Percentiles rank a stretch among this genome's conserved stretches.
These are phyloP conservation scores for Discostella pseudostelligera DNA, from an alignment of 108 stramenopile genomes.

Conservation along the genomic window DNA sequence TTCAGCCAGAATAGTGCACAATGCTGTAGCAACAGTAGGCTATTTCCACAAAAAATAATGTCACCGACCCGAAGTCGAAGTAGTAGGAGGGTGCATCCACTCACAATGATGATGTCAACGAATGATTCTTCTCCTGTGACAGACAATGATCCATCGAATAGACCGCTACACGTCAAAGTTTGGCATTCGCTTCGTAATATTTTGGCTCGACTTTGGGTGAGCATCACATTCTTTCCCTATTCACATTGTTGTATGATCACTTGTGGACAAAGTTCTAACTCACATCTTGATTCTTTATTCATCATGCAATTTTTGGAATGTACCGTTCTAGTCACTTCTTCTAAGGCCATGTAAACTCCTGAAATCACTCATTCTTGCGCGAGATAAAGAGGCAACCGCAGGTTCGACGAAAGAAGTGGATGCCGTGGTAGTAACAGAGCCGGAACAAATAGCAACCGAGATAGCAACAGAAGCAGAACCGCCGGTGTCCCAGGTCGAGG, in stretches of 20 bases:
- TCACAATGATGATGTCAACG: background rate
- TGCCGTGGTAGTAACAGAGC: constrained; percentile 13
- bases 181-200: constrained; percentile 22
- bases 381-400: background rate
- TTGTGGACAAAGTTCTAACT: no score
- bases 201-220: constrained; percentile 21
- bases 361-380: constrained; percentile 2
- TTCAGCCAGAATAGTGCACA: no score
- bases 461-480: background rate
- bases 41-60: no score
- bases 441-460: constrained; percentile 18
- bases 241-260: no score
- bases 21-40: no score
- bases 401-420: constrained; percentile 11
- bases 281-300: background rate
- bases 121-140: no score
- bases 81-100: no score
- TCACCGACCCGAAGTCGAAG: no score
- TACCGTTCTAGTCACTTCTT: constrained; percentile 6
- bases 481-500: background rate
- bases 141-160: no score
- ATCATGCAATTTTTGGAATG: background rate
- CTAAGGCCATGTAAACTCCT: constrained; percentile 23
- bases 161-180: constrained; percentile 2
- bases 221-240: background rate